These are phyloP conservation scores for Diplodia sapinea DNA, from an alignment of 2,329 filamentous ascomycete genomes.

Conservation along the genomic window DNA sequence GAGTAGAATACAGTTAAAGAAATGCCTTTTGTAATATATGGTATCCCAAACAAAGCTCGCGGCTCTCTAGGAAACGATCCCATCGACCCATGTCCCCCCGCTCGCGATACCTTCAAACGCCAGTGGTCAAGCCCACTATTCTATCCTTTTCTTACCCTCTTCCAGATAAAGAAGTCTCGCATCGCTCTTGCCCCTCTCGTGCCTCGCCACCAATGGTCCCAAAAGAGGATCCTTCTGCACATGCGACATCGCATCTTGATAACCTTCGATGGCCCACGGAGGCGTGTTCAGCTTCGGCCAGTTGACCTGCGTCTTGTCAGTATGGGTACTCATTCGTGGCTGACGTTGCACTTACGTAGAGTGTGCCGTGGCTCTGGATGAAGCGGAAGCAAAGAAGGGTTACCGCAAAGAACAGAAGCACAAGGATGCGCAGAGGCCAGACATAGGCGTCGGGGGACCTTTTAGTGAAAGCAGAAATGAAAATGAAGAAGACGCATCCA, in stretches of 20 bases:
- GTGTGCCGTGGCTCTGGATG: conserved; percentile 81
- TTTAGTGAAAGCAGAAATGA: conserved; percentile 75
- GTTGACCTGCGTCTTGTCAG: conserved; percentile 71
- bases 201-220: conserved; percentile 71
- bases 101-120: conserved; percentile 17
- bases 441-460: conserved; percentile 73
- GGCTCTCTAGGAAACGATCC: conserved; percentile 19
- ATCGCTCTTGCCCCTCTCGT: conserved; percentile 84
- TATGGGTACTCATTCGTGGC: not conserved
- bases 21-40: conserved; percentile 17
- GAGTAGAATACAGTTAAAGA: conserved; percentile 21
- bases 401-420: conserved; percentile 76
- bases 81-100: conserved; percentile 6
- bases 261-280: conserved; percentile 84
- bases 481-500: conserved; percentile 82
- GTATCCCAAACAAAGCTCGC: conserved; percentile 23
- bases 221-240: conserved; percentile 83
- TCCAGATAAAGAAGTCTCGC: conserved; percentile 83
- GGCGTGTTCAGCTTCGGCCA: conserved; percentile 97
- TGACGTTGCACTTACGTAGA: conserved; percentile 74
- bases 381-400: conserved; percentile 77
- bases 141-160: conserved; percentile 95
- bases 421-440: conserved; percentile 82
- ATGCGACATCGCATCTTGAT: conserved; percentile 82
- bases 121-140: conserved; percentile 55